phyloP scores from a whole-genome alignment of 495 filamentous ascomycete species.

The Entonaema liquescens region DNA sequence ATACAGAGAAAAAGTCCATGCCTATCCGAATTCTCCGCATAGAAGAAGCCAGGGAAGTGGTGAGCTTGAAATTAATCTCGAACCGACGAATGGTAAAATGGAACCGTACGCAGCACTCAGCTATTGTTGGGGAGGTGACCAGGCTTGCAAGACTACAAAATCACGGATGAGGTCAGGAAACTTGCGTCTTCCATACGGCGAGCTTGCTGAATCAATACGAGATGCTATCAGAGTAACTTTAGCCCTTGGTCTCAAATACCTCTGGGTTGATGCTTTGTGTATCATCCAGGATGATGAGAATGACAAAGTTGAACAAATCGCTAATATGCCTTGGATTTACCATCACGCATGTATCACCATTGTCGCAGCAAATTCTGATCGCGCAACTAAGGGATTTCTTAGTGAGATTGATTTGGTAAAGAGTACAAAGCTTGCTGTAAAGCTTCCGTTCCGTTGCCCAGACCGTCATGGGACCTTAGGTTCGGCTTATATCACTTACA shows the following conservation, averaged over 20 bases:
- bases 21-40: slow-evolving; percentile 6
- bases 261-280: slow-evolving; percentile 15
- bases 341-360: slow-evolving; percentile 3
- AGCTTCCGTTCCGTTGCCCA: slow-evolving; percentile 12
- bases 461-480: slow-evolving; percentile 1
- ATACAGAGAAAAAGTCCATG: slow-evolving; percentile 4
- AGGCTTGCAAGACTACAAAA: slow-evolving; percentile 13
- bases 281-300: slow-evolving; percentile 2
- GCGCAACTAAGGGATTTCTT: slow-evolving; percentile 4
- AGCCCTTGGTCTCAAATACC: background rate
- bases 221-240: slow-evolving; percentile 3
- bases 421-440: slow-evolving; percentile 7
- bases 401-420: background rate
- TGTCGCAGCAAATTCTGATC: background rate
- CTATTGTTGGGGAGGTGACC: slow-evolving; percentile 8
- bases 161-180: background rate
- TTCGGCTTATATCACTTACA: slow-evolving; percentile 3
- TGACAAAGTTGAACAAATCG: slow-evolving; percentile 7
- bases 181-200: background rate
- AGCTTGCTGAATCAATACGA: slow-evolving; percentile 2
- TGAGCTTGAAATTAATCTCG: background rate
- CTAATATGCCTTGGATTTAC: slow-evolving; percentile 8
- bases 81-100: slow-evolving; percentile 5
- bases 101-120: slow-evolving; percentile 10
- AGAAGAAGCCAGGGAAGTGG: too few relatives aligned